These are phyloP conservation scores for Phoma sp. DNA, from an alignment of 2,329 filamentous ascomycete species.

Conservation along the genomic window DNA sequence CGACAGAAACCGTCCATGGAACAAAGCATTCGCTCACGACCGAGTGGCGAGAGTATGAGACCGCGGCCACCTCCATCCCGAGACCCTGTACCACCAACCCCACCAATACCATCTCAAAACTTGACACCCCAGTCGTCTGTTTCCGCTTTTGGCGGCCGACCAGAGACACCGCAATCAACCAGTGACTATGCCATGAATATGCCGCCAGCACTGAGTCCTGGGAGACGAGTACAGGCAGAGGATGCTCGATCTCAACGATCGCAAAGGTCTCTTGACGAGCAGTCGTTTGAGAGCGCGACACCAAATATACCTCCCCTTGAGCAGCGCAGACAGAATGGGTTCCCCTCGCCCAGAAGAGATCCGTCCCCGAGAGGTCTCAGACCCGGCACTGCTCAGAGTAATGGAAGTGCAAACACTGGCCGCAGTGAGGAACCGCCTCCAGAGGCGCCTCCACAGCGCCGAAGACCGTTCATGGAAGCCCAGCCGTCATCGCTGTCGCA, in stretches of 20 bases:
- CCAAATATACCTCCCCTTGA: slow-evolving; percentile 34
- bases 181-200: slow-evolving; percentile 22
- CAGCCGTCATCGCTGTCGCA: slow-evolving; percentile 37
- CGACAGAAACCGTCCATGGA: slow-evolving; percentile 46
- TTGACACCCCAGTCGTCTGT: slow-evolving; percentile 51
- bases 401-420: slow-evolving; percentile 39
- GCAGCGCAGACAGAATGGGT: slow-evolving; percentile 40
- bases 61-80: slow-evolving; percentile 40
- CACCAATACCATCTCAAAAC: slow-evolving; percentile 41
- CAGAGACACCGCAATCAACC: slow-evolving; percentile 42
- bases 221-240: slow-evolving; percentile 36
- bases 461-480: slow-evolving; percentile 71
- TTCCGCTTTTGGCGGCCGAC: slow-evolving; percentile 45
- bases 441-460: slow-evolving; percentile 63
- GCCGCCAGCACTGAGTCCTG: slow-evolving; percentile 36
- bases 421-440: slow-evolving; percentile 37
- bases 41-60: slow-evolving; percentile 47
- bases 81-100: slow-evolving; percentile 39
- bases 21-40: slow-evolving; percentile 41
- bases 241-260: slow-evolving; percentile 42
- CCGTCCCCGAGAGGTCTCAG: slow-evolving; percentile 44
- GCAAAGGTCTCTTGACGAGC: slow-evolving; percentile 38
- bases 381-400: slow-evolving; percentile 48
- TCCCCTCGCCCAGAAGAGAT: slow-evolving; percentile 36
- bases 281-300: slow-evolving; percentile 30